Evolutionary conservation across 208 protist genomes (phyloP), one percentile per base, ranked within the genome.

Genomic region (Trypanosoma scelopori): DNA sequence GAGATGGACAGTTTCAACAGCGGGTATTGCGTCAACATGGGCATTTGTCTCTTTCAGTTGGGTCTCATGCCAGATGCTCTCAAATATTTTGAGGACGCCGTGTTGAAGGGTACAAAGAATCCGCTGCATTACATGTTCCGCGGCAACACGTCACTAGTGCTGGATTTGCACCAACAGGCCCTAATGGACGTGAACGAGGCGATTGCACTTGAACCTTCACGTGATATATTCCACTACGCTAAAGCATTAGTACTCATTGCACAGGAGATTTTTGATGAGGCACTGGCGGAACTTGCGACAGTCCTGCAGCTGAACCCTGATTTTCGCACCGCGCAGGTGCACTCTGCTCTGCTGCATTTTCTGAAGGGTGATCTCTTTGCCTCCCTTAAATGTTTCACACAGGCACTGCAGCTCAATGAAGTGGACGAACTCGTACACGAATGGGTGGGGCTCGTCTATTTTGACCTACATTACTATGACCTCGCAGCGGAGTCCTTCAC

Each of bases 401-500:
- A 57, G 49, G 81, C 63, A 22, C 57, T 93, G 7, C 41, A 85
- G 12, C 47, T 78, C 16, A 50, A 63, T 39, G 74, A 66, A 12
- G 61, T 53, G 27, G 85, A 92, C 62, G 28, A 61, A 4, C 62
- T 82, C n/a, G 57, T 80, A 30, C 69, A 90, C 32, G 85, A 94
- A 47, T 80, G 71, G 52, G 59, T 89, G 15, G 89, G 90, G 4
- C 73, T 96, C 1, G 88, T 85, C 0, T 95, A 94, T 64, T 59
- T 53, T 30, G 78, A 85, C 15, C 57, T 93, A 15, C 69, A 84
- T 15, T 94, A 92, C 68, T 74, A 77, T 48, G 86, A 93, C 55
- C 64, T 89, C 22, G 91, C 93, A 13, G 71, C 82, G 15, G 76
- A 83, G 39, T 85, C 81, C 49, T 95, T 97, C 55, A 73, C 79